phyloP scores from a whole-genome alignment of 768 basidiomycete genomes.

The Leccinum sublutescens region DNA sequence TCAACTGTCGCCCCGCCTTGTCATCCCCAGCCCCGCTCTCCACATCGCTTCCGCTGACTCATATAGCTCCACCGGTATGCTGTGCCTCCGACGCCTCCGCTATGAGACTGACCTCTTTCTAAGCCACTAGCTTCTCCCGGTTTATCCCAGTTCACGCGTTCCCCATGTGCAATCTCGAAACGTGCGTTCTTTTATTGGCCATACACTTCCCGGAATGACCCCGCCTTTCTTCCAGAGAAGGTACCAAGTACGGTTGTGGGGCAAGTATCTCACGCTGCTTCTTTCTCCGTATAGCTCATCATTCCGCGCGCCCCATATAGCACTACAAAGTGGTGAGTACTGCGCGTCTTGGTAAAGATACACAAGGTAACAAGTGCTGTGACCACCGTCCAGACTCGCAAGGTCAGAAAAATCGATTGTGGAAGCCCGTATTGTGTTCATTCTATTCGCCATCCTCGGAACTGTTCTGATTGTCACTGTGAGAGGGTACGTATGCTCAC shows the following conservation, averaged over 20 bases:
- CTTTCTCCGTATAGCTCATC: constrained; percentile 1
- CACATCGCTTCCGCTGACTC: constrained; percentile 10
- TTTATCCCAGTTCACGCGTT: constrained; percentile 10
- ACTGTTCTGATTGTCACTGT: constrained; percentile 43
- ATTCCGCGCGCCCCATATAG: constrained; percentile 28
- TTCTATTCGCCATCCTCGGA: constrained; percentile 40
- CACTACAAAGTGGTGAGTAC: constrained; percentile 70
- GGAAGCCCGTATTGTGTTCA: constrained; percentile 37
- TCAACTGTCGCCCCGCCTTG: constrained; percentile 12
- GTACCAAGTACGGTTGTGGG: constrained; percentile 73
- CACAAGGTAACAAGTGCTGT: not conserved
- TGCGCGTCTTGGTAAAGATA: constrained; percentile 25
- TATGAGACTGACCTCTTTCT: constrained; percentile 4
- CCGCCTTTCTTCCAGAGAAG: constrained; percentile 52
- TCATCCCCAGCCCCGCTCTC: constrained; percentile 13
- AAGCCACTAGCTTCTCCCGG: constrained; percentile 8
- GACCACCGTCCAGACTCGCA: constrained; percentile 31
- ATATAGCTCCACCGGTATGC: constrained; percentile 17
- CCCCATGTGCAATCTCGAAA: constrained; percentile 56
- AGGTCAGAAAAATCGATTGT: constrained; percentile 36
- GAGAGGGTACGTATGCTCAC: constrained; percentile 37
- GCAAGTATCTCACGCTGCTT: constrained; percentile 31
- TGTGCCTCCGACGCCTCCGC: constrained; percentile 1
- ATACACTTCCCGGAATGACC: constrained; percentile 22
- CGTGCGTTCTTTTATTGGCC: constrained; percentile 38